Conservation (phyloP, 2,329 filamentous ascomycete genomes). For the Colletotrichum echinochloae region DNA sequence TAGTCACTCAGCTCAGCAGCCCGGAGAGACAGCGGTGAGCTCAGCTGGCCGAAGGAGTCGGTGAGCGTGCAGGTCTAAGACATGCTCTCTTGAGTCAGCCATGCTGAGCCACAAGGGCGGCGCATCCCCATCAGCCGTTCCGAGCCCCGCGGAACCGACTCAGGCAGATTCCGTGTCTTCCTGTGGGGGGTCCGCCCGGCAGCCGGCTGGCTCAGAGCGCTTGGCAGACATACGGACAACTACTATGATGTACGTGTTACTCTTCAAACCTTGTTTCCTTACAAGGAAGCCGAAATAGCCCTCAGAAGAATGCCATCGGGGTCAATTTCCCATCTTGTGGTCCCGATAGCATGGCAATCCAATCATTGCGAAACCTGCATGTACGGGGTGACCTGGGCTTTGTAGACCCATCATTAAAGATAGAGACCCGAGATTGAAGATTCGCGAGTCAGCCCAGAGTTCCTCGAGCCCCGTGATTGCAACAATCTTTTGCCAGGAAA, state of each 20-base stretch:
- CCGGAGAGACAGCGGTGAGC: conserved; percentile 3
- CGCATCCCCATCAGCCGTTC: neutral
- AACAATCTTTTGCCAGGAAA: neutral
- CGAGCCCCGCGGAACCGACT: conserved; percentile 13
- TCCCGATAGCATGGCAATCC: conserved; percentile 1
- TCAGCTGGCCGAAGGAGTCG: conserved; percentile 3
- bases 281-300: conserved; percentile 6
- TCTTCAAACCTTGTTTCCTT: conserved; percentile 7
- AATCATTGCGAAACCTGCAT: conserved; percentile 21
- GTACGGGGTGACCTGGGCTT: conserved; percentile 19
- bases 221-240: conserved; percentile 2
- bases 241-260: conserved; percentile 30
- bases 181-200: neutral
- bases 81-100: neutral
- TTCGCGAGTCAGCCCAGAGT: neutral
- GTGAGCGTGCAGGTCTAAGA: neutral
- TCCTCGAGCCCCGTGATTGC: neutral
- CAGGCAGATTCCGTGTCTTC: conserved; percentile 15
- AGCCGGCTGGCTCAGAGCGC: conserved; percentile 15
- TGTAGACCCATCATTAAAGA: conserved; percentile 3
- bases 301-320: conserved; percentile 4
- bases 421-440: neutral
- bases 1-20: conserved; percentile 8
- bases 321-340: conserved; percentile 12
- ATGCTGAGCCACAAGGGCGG: neutral